Base-by-base conservation (phyloP, 331 rosid genomes). In the Quercus lobata region DNA sequence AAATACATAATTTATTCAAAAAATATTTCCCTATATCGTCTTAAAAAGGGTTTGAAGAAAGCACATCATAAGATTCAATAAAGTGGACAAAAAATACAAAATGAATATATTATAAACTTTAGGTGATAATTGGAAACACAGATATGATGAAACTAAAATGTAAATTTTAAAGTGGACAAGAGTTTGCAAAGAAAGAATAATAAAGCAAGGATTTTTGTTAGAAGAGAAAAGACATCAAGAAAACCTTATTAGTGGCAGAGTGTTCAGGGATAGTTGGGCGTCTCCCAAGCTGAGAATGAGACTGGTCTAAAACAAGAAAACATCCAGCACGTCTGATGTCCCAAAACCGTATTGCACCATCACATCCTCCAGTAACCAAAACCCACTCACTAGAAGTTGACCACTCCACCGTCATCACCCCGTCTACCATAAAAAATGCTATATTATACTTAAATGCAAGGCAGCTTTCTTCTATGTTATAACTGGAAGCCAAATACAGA, bases 301-400 rank as follows among this genome's bases (percentile, higher is more conserved):
- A 90, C 81, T 95, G 99, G 81, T 95, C 92, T 83, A 95, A 84
- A 83, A 95, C 89, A 69, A 30, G 89, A 85, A 88, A 95, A 88
- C 94, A 90, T 63, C 98, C 96, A 34, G 99, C 94, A 24, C 96
- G 94, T 75, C 99, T 90, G 73, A 95, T 93, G 86, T 95, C 98
- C 99, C 98, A 93, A 80, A 95, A 95, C 18, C 96, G 94, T 74
- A 93, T 88, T 44, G 99, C 99, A 73, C 99, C 99, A 86, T 95
- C 98, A 68, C 97, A 91, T 69, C 99, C 97, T 32, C 99, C 99
- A 24, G 97, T 93, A 60, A 93, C 77, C 78, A 95, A 86, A 78
- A 89, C 83, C 97, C 98, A 95, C 83, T 95, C 98, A 55, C 94
- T 95, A 68, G 99, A 91, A 71, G 85, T 88, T 73, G 97, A 95